Percentiles rank a stretch among this genome's conserved stretches.
Evolutionary conservation across 805 yeast genomes (phyloP).

Genomic region (Kazachstania kunashirensis): DNA sequence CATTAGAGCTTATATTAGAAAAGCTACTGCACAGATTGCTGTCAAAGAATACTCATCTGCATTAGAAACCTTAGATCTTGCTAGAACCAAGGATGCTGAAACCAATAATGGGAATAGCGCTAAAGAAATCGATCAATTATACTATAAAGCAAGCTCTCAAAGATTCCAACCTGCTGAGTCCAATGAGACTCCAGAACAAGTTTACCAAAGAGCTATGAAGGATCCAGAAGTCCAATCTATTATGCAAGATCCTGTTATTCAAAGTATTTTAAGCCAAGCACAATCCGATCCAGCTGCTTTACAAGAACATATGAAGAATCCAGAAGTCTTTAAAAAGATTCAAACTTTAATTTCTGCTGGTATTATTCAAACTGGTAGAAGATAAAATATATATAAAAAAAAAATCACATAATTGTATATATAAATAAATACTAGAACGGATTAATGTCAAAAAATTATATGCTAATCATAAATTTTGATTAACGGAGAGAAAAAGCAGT

Average conservation of each 20-base stretch:
- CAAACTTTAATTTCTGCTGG: slow-evolving; percentile 92
- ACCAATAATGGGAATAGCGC: slow-evolving; percentile 49
- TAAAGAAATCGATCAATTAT: slow-evolving; percentile 74
- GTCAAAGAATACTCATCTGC: slow-evolving; percentile 79
- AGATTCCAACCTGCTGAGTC: slow-evolving; percentile 77
- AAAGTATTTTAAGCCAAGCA: slow-evolving; percentile 87
- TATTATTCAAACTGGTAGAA: slow-evolving; percentile 76
- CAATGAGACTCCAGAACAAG: slow-evolving; percentile 83
- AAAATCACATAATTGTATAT: neutral
- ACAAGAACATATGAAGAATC: slow-evolving; percentile 96
- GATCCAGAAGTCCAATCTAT: slow-evolving; percentile 93
- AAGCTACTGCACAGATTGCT: slow-evolving; percentile 88
- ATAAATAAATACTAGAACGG: too few species aligned
- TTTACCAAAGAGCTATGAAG: slow-evolving; percentile 77
- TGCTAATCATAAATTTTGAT: neutral
- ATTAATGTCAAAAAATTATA: too few species aligned
- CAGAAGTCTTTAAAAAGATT: slow-evolving; percentile 81
- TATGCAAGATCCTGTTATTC: slow-evolving; percentile 92
- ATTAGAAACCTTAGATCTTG: slow-evolving; percentile 69
- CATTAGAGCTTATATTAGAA: slow-evolving; percentile 91
- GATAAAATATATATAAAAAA: neutral
- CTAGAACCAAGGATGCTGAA: slow-evolving; percentile 65
- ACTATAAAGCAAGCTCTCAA: slow-evolving; percentile 63
- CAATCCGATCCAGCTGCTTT: slow-evolving; percentile 92
- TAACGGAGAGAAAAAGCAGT: neutral